Evolutionary conservation across 2,329 filamentous ascomycete species (phyloP), one percentile per base, ranked within the genome.

Genomic region (Fusarium nelsonii): DNA sequence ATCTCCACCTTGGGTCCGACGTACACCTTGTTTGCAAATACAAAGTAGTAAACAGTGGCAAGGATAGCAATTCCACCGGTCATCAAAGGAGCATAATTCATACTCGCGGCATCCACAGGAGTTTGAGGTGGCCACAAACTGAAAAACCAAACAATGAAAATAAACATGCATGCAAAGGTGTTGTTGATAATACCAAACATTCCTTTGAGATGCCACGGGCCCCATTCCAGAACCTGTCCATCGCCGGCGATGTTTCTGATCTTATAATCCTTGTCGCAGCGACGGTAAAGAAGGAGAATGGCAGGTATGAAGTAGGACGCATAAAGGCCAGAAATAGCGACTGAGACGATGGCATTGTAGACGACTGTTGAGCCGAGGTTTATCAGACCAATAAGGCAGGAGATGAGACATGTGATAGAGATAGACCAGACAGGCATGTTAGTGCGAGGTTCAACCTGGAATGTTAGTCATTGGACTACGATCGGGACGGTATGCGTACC

Each of bases 71-170:
- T 77, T 0, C 74, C 77, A 0, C 77, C 80, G 36, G 81, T 83
- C 26, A 85, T 78, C 7, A 85, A 64, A 3, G 83, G 74, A 37
- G 79, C 81, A 68, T 81, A 85, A 64, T 86, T 86, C 79, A 84
- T 82, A 2, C 79, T 28, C 63, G 70, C 3, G 73, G 75, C 63
- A 14, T 54, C 12, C 52, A 77, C 48, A 0, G 61, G 60, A 2
- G 64, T 70, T 16, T 56, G 64, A 4, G 80, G 79, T 0, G 77
- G 84, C 83, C 82, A 86, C 28, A 87, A 82, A 32, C 79, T 82
- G 78, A 84, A 88, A 74, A 89, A 87, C 48, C 86, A 81, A 8
- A 87, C 79, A 37, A 88, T 83, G 3, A 84, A 66, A 76, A 84
- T 84, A 55, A 87, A 88, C 0, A 78, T 30, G 68, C 82, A 85